Percentiles rank a stretch among this genome's conserved stretches.
Evolutionary conservation across 2,329 filamentous ascomycete genomes (phyloP).

Genomic region (Aaosphaeria pasadenensis): DNA sequence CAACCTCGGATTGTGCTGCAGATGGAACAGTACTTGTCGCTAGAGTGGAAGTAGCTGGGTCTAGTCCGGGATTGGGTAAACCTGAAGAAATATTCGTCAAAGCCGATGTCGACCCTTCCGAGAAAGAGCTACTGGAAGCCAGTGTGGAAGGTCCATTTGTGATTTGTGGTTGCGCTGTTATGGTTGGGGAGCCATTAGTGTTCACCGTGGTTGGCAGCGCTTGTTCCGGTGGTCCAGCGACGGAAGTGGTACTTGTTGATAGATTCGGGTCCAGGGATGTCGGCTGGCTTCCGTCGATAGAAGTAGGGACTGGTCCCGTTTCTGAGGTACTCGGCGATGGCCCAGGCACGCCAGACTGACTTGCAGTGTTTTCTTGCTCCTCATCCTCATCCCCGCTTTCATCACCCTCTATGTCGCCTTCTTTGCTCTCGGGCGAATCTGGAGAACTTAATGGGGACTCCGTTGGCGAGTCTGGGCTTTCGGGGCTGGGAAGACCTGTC

Average conservation of each 20-base stretch:
- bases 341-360: not conserved
- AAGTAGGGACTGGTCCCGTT: not conserved
- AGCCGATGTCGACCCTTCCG: not conserved
- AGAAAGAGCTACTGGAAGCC: not conserved
- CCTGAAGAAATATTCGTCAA: not conserved
- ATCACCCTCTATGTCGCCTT: not conserved
- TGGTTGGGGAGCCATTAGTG: not conserved
- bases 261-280: not conserved
- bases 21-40: not conserved
- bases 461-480: constrained; percentile 20
- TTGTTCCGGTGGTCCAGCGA: not conserved
- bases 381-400: not conserved
- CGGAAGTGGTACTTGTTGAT: not conserved
- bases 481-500: constrained; percentile 5
- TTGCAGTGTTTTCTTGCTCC: not conserved
- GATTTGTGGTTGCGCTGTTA: not conserved
- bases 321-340: not conserved
- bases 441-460: constrained; percentile 1
- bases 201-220: not conserved
- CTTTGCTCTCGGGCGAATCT: constrained; percentile 2
- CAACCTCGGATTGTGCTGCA: not conserved
- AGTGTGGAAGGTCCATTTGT: constrained; percentile 1
- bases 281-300: not conserved
- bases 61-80: not conserved
- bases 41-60: not conserved